Conservation (phyloP, 139 green algal genomes). For the Klebsormidium nitens region DNA sequence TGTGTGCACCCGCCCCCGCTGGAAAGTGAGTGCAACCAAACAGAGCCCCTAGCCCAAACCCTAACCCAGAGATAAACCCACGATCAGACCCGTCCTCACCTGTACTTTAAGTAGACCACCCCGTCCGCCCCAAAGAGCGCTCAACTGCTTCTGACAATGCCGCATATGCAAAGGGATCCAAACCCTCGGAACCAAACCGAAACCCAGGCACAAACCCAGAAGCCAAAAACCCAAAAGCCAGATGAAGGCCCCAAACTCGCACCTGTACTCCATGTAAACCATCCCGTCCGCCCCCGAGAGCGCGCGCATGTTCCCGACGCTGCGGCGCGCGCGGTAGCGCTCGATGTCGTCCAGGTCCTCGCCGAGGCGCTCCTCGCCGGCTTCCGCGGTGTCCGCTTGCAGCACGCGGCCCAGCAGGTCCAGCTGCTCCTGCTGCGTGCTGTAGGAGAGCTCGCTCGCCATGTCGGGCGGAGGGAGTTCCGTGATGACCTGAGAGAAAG, state of each 20-base stretch:
- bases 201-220: not conserved
- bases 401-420: constrained; percentile 70
- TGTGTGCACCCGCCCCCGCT: no score
- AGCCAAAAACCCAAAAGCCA: no score
- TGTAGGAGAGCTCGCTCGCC: constrained; percentile 42
- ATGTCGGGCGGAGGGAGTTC: constrained; percentile 47
- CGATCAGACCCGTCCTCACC: no score
- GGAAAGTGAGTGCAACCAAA: no score
- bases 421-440: constrained; percentile 56
- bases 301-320: constrained; percentile 55
- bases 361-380: constrained; percentile 54
- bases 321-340: constrained; percentile 40
- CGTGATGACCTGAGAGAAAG: constrained; percentile 62
- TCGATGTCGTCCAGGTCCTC: constrained; percentile 48
- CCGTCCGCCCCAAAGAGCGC: no score
- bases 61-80: no score
- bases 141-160: no score
- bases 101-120: no score
- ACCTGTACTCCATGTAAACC: constrained; percentile 67
- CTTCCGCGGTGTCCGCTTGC: constrained; percentile 59
- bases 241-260: not conserved
- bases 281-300: constrained; percentile 70
- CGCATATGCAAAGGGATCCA: no score
- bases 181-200: not conserved
- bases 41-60: no score